Base-by-base conservation (phyloP, 2,329 filamentous ascomycete genomes). In the Elsinoe ampelina region DNA sequence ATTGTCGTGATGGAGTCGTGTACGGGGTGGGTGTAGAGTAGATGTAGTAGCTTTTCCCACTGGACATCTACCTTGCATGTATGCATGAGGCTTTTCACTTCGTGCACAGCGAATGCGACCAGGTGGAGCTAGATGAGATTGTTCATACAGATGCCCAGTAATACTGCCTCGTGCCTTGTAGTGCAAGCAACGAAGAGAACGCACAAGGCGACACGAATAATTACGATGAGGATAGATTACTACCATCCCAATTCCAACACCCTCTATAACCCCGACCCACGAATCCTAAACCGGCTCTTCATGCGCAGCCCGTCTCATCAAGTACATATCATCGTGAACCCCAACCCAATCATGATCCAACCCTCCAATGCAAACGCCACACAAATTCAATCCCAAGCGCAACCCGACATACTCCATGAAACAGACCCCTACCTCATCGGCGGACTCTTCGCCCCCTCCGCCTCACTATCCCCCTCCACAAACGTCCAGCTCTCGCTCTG, bases 401-500 rank as follows among this genome's bases (percentile, higher is more conserved):
- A 8, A 43, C 17, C 41, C n/a, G n/a, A n/a, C n/a, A n/a, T 22
- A 19, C 20, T 22, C 17, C 41, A 45, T 22, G n/a, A 5, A 45
- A 22, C 19, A 5, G 2, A 12, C 10, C 5, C 7, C 41, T 45
- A 45, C 26, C 34, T 51, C 47, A 51, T 36, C 3, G 47, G n/a
- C 26, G 17, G 17, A 17, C 47, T 36, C 30, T 48, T 38, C n/a
- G 45, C 58, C 48, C 47, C 43, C n/a, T 61, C 64, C n/a, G 47
- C 59, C 55, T 80, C 80, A 19, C 71, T 73, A 39, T 80, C 78
- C 32, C 81, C 78, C 30, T 88, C 89, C 17, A 96, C 80, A 71
- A 96, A 89, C 0, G 91, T 96, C 92, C 91, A 97, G 38, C 63
- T 68, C 62, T 72, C 69, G 48, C 68, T 66, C n/a, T 60, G 63